Conservation (phyloP, 1,139 yeast genomes). For the Geotrichum carabidarum region DNA sequence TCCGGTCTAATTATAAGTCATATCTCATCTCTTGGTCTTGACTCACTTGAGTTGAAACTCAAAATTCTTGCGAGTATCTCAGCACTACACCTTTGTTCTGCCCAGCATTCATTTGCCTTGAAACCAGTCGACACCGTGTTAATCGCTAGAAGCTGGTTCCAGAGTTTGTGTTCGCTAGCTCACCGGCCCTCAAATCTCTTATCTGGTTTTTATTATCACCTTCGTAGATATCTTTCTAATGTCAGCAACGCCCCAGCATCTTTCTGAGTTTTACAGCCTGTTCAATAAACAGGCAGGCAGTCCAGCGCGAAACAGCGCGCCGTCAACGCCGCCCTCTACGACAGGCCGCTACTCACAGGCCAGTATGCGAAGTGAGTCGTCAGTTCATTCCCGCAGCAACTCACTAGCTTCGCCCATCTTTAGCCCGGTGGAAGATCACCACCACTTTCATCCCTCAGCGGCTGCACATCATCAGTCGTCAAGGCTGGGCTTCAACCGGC, state of each 20-base stretch:
- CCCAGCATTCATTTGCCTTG: no score
- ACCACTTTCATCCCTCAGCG: conserved; percentile 4
- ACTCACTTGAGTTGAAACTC: no score
- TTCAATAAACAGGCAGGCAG: background rate
- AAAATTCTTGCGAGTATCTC: no score
- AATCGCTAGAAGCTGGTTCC: no score
- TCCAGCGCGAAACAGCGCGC: background rate
- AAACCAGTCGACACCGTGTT: no score
- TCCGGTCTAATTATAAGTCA: no score
- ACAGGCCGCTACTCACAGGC: background rate
- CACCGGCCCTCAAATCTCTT: no score
- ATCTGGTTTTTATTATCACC: no score
- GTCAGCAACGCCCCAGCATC: conserved; percentile 6
- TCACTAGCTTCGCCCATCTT: conserved; percentile 1
- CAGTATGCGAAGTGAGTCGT: background rate
- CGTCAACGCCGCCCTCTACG: background rate
- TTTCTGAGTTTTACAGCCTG: conserved; percentile 5
- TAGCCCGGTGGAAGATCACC: conserved; percentile 9
- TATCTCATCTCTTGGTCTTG: no score
- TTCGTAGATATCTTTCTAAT: background rate
- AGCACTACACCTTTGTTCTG: no score
- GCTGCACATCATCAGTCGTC: conserved; percentile 1
- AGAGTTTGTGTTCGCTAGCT: no score
- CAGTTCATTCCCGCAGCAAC: background rate
- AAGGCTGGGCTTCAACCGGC: background rate